These are phyloP conservation scores for Coemansia sp. DNA, from an alignment of 192 early-diverging fungal species.

Conservation along the genomic window DNA sequence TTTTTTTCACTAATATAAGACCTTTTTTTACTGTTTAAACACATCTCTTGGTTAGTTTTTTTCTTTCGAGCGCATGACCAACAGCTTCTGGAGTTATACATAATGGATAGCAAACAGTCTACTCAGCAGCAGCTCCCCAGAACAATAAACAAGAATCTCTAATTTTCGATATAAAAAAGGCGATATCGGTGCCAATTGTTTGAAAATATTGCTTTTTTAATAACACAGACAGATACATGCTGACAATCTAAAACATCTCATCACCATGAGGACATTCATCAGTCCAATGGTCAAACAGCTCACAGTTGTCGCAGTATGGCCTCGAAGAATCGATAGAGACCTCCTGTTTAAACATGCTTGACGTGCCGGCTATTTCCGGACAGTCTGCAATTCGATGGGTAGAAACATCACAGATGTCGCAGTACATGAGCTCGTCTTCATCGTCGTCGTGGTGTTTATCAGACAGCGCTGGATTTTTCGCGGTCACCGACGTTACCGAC, in stretches of 20 bases:
- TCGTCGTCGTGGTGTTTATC: slow-evolving; percentile 11
- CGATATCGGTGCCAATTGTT: no score
- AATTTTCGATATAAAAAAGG: neutral
- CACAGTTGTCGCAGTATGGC: slow-evolving; percentile 77
- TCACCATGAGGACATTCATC: slow-evolving; percentile 71
- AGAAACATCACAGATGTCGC: slow-evolving; percentile 67
- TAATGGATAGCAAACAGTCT: no score
- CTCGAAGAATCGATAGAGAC: slow-evolving; percentile 27
- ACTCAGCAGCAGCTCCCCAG: no score
- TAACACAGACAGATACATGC: neutral
- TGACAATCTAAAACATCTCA: slow-evolving; percentile 59
- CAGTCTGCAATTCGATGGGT: slow-evolving; percentile 68
- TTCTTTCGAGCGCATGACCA: no score
- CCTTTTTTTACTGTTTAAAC: no score
- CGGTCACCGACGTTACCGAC: neutral
- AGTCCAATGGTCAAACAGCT: slow-evolving; percentile 69
- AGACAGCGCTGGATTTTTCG: neutral
- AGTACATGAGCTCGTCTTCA: slow-evolving; percentile 51
- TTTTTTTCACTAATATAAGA: no score
- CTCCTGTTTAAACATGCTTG: slow-evolving; percentile 37
- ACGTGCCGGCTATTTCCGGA: slow-evolving; percentile 20
- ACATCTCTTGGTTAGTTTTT: no score
- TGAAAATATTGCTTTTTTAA: neutral
- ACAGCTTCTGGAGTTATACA: no score
- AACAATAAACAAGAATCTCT: no score